A percentile compares a stretch with the other conserved stretches of the same genome.
These are phyloP conservation scores for Verticillium albo-atrum DNA, from an alignment of 2,329 filamentous ascomycete species.

Conservation along the genomic window DNA sequence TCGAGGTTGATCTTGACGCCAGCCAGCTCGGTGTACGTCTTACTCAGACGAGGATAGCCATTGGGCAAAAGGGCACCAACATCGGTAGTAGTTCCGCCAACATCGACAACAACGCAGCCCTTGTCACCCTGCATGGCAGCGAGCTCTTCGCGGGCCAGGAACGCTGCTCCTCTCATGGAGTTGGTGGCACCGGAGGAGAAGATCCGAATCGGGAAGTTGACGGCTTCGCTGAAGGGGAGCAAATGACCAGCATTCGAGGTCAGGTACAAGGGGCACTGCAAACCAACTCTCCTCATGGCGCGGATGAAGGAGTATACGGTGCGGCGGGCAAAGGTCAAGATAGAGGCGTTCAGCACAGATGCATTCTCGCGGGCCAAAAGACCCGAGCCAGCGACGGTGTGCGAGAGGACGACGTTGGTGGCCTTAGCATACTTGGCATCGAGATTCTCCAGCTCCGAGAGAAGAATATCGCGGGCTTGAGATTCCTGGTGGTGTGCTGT, in stretches of 20 bases:
- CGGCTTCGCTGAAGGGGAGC: constrained; percentile 14
- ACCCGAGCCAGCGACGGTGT: constrained; percentile 28
- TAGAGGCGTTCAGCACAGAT: constrained; percentile 47
- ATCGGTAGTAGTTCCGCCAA: constrained; percentile 18
- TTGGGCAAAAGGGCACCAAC: constrained; percentile 15
- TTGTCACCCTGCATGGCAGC: background rate
- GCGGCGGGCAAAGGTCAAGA: constrained; percentile 39
- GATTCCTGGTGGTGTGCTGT: constrained; percentile 47
- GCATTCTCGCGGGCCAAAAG: constrained; percentile 49
- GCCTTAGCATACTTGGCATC: constrained; percentile 16
- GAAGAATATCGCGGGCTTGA: constrained; percentile 40
- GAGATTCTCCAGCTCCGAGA: constrained; percentile 32
- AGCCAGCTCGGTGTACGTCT: constrained; percentile 15
- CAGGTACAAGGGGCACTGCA: constrained; percentile 36
- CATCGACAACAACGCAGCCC: constrained; percentile 15
- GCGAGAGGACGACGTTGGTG: constrained; percentile 17
- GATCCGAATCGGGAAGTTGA: constrained; percentile 14
- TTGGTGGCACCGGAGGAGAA: constrained; percentile 19
- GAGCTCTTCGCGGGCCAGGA: constrained; percentile 5
- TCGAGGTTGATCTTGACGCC: constrained; percentile 18
- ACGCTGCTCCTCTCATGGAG: constrained; percentile 17
- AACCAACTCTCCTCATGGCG: constrained; percentile 35
- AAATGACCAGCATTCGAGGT: constrained; percentile 44
- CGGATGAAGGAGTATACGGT: constrained; percentile 40
- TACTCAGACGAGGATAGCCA: constrained; percentile 16